Percentiles rank a stretch among this genome's conserved stretches.
These are phyloP conservation scores for Escallonia herrerae DNA, from an alignment of 129 eudicot genomes.

Conservation along the genomic window DNA sequence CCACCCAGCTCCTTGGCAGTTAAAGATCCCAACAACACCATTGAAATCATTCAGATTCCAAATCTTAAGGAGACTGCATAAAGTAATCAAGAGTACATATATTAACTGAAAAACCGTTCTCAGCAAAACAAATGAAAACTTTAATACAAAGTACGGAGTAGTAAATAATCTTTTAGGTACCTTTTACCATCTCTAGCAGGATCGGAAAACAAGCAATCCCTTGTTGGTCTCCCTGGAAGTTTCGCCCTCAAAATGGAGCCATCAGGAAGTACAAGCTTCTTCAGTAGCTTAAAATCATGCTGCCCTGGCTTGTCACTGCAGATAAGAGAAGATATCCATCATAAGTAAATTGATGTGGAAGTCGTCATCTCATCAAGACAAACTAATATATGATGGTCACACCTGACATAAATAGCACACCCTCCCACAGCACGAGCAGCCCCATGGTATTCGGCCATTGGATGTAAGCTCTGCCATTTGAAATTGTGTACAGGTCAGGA, in stretches of 20 bases:
- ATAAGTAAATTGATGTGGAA: slow-evolving; percentile 5
- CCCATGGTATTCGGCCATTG: slow-evolving; percentile 94
- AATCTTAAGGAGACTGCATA: slow-evolving; percentile 65
- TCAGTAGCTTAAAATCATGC: slow-evolving; percentile 69
- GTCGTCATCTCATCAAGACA: neutral
- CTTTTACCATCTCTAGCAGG: slow-evolving; percentile 83
- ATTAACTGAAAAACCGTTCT: neutral
- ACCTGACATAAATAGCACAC: slow-evolving; percentile 96
- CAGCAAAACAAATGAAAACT: neutral
- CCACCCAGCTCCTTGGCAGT: slow-evolving; percentile 99
- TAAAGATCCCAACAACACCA: slow-evolving; percentile 86
- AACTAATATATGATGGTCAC: neutral
- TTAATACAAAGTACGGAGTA: neutral
- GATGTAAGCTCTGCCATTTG: slow-evolving; percentile 63
- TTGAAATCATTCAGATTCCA: slow-evolving; percentile 73
- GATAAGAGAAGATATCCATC: neutral
- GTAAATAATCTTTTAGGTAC: slow-evolving; percentile 15
- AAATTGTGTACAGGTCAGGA: slow-evolving; percentile 9
- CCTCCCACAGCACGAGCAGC: slow-evolving; percentile 98
- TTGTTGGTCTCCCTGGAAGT: slow-evolving; percentile 89
- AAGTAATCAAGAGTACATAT: neutral
- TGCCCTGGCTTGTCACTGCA: slow-evolving; percentile 96
- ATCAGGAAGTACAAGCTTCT: slow-evolving; percentile 86
- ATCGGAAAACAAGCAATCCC: slow-evolving; percentile 85
- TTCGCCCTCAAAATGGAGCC: slow-evolving; percentile 85